Conservation (phyloP, 2,329 filamentous ascomycete species). For the Beauveria scarabaeidicola region DNA sequence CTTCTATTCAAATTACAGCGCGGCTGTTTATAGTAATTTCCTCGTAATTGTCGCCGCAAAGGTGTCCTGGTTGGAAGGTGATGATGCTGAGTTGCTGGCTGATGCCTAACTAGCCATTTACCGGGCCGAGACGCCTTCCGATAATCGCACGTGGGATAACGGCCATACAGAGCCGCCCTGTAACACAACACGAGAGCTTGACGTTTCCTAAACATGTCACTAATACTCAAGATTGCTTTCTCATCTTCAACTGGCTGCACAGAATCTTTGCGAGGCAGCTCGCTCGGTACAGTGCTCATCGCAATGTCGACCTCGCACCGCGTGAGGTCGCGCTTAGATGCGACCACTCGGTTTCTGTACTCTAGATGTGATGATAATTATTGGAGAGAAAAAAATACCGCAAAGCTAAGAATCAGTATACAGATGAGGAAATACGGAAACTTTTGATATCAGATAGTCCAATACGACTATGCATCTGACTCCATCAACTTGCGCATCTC, state of each 20-base stretch:
- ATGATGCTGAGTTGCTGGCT: background rate
- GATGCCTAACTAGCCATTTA: background rate
- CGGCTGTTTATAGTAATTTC: background rate
- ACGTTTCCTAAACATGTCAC: too few species aligned
- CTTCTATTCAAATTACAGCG: background rate
- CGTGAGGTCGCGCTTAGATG: too few species aligned
- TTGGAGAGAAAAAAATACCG: too few species aligned
- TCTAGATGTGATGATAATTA: too few species aligned
- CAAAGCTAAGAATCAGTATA: too few species aligned
- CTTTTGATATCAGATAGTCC: background rate
- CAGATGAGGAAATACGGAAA: too few species aligned
- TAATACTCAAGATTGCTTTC: background rate
- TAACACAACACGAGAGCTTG: background rate
- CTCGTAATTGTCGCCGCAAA: background rate
- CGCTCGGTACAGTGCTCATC: too few species aligned
- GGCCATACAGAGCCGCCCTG: background rate
- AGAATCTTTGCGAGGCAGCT: background rate
- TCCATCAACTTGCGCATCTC: background rate
- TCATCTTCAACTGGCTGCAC: background rate
- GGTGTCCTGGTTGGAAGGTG: background rate
- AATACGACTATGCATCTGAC: too few species aligned
- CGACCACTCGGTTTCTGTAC: too few species aligned
- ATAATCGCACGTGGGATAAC: constrained; percentile 4
- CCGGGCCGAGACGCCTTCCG: background rate
- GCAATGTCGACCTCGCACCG: too few species aligned